These are phyloP conservation scores for Acidomyces sp. DNA, from an alignment of 495 filamentous ascomycete species.

Conservation along the genomic window DNA sequence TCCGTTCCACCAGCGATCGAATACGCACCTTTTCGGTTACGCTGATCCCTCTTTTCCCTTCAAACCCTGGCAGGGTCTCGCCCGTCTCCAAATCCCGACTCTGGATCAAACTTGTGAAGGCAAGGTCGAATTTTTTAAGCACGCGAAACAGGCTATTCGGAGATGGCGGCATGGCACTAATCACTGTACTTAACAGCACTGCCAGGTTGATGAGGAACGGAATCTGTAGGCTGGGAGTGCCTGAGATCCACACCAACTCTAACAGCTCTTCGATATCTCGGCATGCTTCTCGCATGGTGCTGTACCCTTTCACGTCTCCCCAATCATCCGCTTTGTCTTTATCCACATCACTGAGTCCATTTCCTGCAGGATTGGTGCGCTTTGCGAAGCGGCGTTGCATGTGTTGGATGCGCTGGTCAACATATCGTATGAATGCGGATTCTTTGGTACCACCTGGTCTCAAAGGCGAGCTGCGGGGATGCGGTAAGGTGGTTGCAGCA, in stretches of 20 bases:
- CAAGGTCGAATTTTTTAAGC: slow-evolving; percentile 62
- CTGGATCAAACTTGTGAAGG: slow-evolving; percentile 57
- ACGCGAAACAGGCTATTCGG: slow-evolving; percentile 50
- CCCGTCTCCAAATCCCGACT: slow-evolving; percentile 54
- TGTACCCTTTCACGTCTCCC: slow-evolving; percentile 47
- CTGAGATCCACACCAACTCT: slow-evolving; percentile 69
- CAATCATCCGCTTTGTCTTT: slow-evolving; percentile 24
- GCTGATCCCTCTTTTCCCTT: slow-evolving; percentile 27
- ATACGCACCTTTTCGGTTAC: slow-evolving; percentile 73
- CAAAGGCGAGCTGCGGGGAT: slow-evolving; percentile 50
- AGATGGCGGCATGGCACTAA: slow-evolving; percentile 54
- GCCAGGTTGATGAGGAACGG: slow-evolving; percentile 70
- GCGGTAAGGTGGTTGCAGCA: slow-evolving; percentile 40
- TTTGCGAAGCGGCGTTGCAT: slow-evolving; percentile 63
- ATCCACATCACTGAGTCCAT: slow-evolving; percentile 10
- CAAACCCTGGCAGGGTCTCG: slow-evolving; percentile 52
- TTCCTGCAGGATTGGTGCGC: slow-evolving; percentile 39
- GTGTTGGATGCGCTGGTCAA: slow-evolving; percentile 47
- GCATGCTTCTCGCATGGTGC: slow-evolving; percentile 51
- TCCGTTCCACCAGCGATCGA: slow-evolving; percentile 59
- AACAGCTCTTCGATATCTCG: slow-evolving; percentile 57
- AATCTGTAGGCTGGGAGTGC: slow-evolving; percentile 71
- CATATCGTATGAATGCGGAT: slow-evolving; percentile 55
- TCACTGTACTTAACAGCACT: slow-evolving; percentile 48
- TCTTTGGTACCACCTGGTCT: slow-evolving; percentile 64